Evolutionary conservation across 495 filamentous ascomycete species (phyloP).

Genomic region (Usnea hakonensis): DNA sequence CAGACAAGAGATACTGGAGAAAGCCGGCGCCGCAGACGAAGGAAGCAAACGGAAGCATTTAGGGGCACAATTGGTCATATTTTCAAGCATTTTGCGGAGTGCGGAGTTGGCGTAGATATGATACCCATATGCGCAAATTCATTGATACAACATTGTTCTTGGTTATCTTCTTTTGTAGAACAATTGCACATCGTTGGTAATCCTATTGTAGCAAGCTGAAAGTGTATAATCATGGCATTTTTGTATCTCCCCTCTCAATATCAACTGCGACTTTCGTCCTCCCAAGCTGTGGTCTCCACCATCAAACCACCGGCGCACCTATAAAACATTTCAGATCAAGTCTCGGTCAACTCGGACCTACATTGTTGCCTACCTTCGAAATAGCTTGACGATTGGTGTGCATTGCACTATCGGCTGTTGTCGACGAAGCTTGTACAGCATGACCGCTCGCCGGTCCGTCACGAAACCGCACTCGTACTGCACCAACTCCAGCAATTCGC

Average conservation of each 20-base stretch:
- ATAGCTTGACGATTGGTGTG: conserved; percentile 66
- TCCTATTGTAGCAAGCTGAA: not conserved
- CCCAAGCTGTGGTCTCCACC: conserved; percentile 80
- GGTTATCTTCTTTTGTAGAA: not conserved
- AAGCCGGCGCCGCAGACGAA: conserved; percentile 7
- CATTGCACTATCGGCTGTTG: too few relatives aligned
- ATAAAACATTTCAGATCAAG: conserved; percentile 10
- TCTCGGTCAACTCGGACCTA: not conserved
- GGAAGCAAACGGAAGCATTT: conserved; percentile 2
- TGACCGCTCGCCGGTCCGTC: conserved; percentile 40
- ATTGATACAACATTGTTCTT: not conserved
- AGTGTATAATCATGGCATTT: not conserved
- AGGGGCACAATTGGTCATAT: not conserved
- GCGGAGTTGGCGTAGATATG: conserved; percentile 13
- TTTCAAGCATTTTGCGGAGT: conserved; percentile 17
- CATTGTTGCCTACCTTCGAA: conserved; percentile 56
- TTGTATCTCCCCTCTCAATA: not conserved
- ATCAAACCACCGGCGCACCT: conserved; percentile 71
- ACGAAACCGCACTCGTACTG: conserved; percentile 74
- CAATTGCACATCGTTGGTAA: not conserved
- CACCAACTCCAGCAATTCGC: conserved; percentile 66
- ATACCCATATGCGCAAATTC: conserved; percentile 16
- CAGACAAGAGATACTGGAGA: conserved; percentile 25
- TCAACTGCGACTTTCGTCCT: conserved; percentile 27
- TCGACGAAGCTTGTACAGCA: too few relatives aligned